These are phyloP conservation scores for Patellifolia procumbens DNA, from an alignment of 179 eudicot genomes.

Conservation along the genomic window DNA sequence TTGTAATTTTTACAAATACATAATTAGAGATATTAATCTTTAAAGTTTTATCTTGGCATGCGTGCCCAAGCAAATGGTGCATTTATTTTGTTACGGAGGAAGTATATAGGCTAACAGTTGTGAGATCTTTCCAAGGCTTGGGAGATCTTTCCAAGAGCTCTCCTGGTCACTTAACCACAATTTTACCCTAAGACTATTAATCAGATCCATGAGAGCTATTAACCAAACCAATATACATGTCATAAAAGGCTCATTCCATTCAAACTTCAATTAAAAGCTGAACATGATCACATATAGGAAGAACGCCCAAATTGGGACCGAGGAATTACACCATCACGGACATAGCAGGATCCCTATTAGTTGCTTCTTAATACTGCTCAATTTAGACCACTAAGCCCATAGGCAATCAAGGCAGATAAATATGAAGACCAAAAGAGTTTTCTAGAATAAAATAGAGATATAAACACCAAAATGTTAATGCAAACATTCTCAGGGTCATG, in stretches of 20 bases:
- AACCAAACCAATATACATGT: not conserved
- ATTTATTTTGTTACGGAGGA: no score
- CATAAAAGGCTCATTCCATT: not conserved
- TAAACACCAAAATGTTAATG: not conserved
- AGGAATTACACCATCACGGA: no score
- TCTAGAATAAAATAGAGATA: not conserved
- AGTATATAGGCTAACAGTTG: no score
- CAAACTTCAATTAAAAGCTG: not conserved
- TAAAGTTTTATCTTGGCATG: no score
- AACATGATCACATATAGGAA: not conserved
- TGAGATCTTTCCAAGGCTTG: not conserved
- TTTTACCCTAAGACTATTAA: not conserved
- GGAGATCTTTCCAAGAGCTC: not conserved
- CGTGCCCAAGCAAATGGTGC: no score
- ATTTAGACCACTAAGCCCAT: not conserved
- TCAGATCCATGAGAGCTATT: not conserved
- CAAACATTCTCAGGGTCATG: conserved; percentile 15
- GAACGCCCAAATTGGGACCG: not conserved
- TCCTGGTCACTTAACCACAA: not conserved
- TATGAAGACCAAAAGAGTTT: not conserved
- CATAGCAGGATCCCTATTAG: not conserved
- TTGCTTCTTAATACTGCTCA: conserved; percentile 2
- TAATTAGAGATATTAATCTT: no score
- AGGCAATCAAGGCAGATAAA: not conserved
- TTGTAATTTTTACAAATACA: no score